These are phyloP conservation scores for Globisporangium nagaii DNA, from an alignment of 352 stramenopile genomes.

Conservation along the genomic window DNA sequence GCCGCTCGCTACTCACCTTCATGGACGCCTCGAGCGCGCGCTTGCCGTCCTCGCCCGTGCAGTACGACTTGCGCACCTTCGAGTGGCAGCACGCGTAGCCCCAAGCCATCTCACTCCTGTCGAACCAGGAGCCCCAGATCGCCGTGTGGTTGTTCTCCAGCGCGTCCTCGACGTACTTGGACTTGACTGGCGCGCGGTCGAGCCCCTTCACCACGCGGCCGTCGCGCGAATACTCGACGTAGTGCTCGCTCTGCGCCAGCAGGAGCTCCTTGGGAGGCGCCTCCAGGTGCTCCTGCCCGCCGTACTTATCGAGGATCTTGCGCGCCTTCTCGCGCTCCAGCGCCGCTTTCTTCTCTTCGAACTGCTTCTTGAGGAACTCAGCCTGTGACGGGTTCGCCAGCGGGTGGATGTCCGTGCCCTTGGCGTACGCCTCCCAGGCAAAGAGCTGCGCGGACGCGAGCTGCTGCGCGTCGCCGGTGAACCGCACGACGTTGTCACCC, in stretches of 20 bases:
- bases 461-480: slow-evolving; percentile 90
- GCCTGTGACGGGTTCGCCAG: slow-evolving; percentile 95
- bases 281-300: slow-evolving; percentile 89
- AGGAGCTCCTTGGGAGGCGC: slow-evolving; percentile 74
- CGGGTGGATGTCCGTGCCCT: slow-evolving; percentile 91
- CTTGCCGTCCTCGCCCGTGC: slow-evolving; percentile 92
- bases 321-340: slow-evolving; percentile 62
- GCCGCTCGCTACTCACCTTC: slow-evolving; percentile 33
- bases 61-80: slow-evolving; percentile 93
- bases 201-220: slow-evolving; percentile 84
- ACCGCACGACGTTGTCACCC: slow-evolving; percentile 94
- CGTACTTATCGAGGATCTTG: slow-evolving; percentile 95
- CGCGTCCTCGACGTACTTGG: slow-evolving; percentile 98
- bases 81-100: slow-evolving; percentile 97
- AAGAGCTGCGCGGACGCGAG: slow-evolving; percentile 95
- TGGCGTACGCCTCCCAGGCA: slow-evolving; percentile 92
- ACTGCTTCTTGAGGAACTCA: slow-evolving; percentile 95
- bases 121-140: slow-evolving; percentile 98
- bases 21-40: slow-evolving; percentile 82
- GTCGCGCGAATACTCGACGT: slow-evolving; percentile 93
- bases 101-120: slow-evolving; percentile 92
- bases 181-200: slow-evolving; percentile 78
- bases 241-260: slow-evolving; percentile 87
- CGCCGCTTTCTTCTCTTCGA: slow-evolving; percentile 67
- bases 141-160: slow-evolving; percentile 94